Evolutionary conservation across 2,329 filamentous ascomycete species (phyloP).

Genomic region (Rachicladosporium sp.): DNA sequence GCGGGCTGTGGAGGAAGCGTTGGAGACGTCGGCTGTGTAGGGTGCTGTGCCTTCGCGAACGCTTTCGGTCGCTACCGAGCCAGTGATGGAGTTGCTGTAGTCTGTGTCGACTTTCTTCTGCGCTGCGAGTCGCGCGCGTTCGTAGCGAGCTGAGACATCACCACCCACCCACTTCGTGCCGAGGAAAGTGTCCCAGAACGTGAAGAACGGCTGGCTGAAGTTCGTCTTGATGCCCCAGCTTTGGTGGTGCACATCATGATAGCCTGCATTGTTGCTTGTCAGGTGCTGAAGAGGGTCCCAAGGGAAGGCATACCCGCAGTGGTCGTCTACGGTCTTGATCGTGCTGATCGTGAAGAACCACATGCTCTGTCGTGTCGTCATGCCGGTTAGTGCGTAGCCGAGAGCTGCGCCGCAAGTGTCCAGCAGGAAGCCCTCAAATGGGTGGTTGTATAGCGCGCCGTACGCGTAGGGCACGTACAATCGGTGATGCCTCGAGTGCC

Average conservation of each 20-base stretch:
- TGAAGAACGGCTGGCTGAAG: slow-evolving; percentile 75
- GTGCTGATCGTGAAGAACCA: slow-evolving; percentile 80
- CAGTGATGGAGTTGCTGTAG: slow-evolving; percentile 18
- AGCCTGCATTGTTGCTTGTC: slow-evolving; percentile 88
- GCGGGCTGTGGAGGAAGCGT: slow-evolving; percentile 13
- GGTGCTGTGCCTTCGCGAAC: slow-evolving; percentile 9
- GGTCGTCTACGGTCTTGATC: slow-evolving; percentile 94
- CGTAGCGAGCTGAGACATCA: slow-evolving; percentile 47
- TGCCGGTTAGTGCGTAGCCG: slow-evolving; percentile 65
- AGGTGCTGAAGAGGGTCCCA: slow-evolving; percentile 89
- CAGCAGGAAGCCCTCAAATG: slow-evolving; percentile 82
- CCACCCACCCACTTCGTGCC: slow-evolving; percentile 72
- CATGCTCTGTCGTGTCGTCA: slow-evolving; percentile 80
- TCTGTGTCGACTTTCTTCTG: slow-evolving; percentile 46
- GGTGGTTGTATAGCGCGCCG: slow-evolving; percentile 93
- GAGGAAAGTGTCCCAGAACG: slow-evolving; percentile 78
- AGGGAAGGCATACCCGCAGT: slow-evolving; percentile 91
- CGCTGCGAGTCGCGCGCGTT: slow-evolving; percentile 42
- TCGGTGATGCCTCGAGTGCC: slow-evolving; percentile 91
- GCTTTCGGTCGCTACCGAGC: slow-evolving; percentile 6
- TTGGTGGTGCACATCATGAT: slow-evolving; percentile 97
- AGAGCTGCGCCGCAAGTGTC: slow-evolving; percentile 81
- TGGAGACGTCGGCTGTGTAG: slow-evolving; percentile 15
- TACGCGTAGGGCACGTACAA: slow-evolving; percentile 97
- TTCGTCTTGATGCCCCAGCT: slow-evolving; percentile 98